These are phyloP conservation scores for Colletotrichum tanaceti DNA, from an alignment of 2,329 filamentous ascomycete genomes.

Conservation along the genomic window DNA sequence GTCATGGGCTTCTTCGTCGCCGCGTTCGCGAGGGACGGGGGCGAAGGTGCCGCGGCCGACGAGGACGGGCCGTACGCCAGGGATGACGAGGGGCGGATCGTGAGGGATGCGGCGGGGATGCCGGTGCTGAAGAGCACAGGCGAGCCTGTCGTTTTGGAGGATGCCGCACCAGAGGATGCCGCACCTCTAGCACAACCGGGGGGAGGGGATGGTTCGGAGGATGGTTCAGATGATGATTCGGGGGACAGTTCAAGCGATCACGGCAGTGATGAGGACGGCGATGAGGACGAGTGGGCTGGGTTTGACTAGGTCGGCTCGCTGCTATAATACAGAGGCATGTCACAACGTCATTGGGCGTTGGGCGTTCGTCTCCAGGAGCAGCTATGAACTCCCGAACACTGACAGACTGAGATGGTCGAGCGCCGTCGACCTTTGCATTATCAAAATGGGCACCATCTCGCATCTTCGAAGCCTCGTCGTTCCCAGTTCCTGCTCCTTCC, in stretches of 20 bases:
- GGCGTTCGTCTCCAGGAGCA: no score
- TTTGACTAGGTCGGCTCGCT: slow-evolving; percentile 39
- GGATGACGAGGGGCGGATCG: slow-evolving; percentile 66
- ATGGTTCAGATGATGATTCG: no score
- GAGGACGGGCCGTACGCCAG: slow-evolving; percentile 64
- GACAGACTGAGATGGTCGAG: no score
- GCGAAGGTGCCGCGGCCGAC: slow-evolving; percentile 43
- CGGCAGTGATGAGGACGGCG: slow-evolving; percentile 44
- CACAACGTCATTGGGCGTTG: background rate
- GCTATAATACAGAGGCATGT: background rate
- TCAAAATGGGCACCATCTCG: no score
- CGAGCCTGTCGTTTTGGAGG: slow-evolving; percentile 45
- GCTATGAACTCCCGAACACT: no score
- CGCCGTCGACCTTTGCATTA: no score
- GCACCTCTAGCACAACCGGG: background rate
- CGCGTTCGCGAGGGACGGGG: slow-evolving; percentile 76
- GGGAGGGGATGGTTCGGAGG: background rate
- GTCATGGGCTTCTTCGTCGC: slow-evolving; percentile 97
- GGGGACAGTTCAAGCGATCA: slow-evolving; percentile 24
- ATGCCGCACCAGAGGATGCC: no score
- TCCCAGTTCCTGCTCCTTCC: no score
- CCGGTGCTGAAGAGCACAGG: slow-evolving; percentile 53
- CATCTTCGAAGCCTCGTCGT: no score
- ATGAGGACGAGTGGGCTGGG: slow-evolving; percentile 49
- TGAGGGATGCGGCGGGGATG: slow-evolving; percentile 55